Evolutionary conservation across 1,284 basidiomycete species (phyloP).

Genomic region (Moesziomyces antarcticus): DNA sequence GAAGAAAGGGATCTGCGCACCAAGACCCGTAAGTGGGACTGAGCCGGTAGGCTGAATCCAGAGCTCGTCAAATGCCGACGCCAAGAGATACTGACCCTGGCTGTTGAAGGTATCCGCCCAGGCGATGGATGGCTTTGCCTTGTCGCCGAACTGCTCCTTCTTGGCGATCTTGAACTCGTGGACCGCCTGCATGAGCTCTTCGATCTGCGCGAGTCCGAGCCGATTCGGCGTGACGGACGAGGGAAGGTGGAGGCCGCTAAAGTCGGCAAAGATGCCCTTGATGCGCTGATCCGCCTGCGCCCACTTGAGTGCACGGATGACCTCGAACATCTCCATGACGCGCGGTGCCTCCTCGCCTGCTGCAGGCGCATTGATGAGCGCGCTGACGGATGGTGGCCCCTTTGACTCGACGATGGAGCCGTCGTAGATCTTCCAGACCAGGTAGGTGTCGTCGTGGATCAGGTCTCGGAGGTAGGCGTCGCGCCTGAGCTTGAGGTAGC

Average conservation of each 20-base stretch:
- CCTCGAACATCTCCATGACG: constrained; percentile 69
- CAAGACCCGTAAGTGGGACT: constrained; percentile 68
- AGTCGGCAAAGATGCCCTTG: constrained; percentile 69
- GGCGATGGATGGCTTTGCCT: constrained; percentile 65
- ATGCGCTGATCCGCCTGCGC: constrained; percentile 68
- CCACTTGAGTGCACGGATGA: constrained; percentile 68
- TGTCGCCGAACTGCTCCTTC: constrained; percentile 60
- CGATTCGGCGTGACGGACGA: constrained; percentile 57
- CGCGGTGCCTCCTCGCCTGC: constrained; percentile 51
- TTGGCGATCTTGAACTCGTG: constrained; percentile 68
- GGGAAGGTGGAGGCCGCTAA: constrained; percentile 67
- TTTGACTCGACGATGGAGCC: constrained; percentile 64
- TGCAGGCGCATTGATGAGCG: constrained; percentile 42
- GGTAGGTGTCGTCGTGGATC: constrained; percentile 60
- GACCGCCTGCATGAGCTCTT: constrained; percentile 69
- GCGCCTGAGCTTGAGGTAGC: constrained; percentile 50
- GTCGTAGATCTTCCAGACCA: constrained; percentile 66
- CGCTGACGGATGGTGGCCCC: constrained; percentile 36
- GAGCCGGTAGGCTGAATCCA: constrained; percentile 69
- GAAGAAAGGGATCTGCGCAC: constrained; percentile 56
- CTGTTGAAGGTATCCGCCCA: constrained; percentile 69
- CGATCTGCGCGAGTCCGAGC: constrained; percentile 69
- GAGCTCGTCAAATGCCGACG: constrained; percentile 69
- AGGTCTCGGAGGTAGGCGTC: constrained; percentile 48
- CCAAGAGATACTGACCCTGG: constrained; percentile 68